Evolutionary conservation across 768 basidiomycete genomes (phyloP), one percentile per base, ranked within the genome.

Genomic region (Astraeus odoratus): DNA sequence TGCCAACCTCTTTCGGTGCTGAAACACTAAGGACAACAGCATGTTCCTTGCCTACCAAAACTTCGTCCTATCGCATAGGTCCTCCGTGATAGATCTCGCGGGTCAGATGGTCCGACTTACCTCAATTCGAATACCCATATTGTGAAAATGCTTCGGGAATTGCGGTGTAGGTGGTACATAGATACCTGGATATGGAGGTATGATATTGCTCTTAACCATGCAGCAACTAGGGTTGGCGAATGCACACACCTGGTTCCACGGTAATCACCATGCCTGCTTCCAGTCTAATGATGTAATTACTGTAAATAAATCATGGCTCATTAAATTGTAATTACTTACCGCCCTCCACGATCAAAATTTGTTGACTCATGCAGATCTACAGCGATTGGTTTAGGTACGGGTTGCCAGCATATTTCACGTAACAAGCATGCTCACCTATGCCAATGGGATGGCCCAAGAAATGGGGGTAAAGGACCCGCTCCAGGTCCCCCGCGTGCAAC

Each of bases 51-150:
- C 80, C 77, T 2, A 89, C 72, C 7, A 89, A 66, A 1, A 93
- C 78, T 52, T 89, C 86, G 50, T 92, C 88, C 80, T 74, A 47
- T 20, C 25, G 4, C 18, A 27, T 42, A 50, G 27, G 57, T 33
- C 47, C 36, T 22, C 46, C 34, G 41, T 46, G 44, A 39, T 31
- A 40, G 39, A 39, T 15, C 36, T 37, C 8, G 9, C 24, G 6
- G 8, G 39, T 35, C 18, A 30, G 34, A 22, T 31, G 37, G 6
- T 15, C 19, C 29, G 24, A 49, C 51, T 31, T 46, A 83, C 87
- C 74, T 95, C 95, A 55, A 99, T 91, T 37, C 95, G 80, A 48
- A 98, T 83, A 6, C 89, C 92, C 23, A 96, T 76, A 51, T 91
- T 86, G 54, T 95, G 93, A 65, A 92, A 98, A 42, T 78, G 77